Percentiles rank a stretch among this genome's conserved stretches.
Evolutionary conservation across 2,329 filamentous ascomycete species (phyloP).

Genomic region (Neonectria hederae): DNA sequence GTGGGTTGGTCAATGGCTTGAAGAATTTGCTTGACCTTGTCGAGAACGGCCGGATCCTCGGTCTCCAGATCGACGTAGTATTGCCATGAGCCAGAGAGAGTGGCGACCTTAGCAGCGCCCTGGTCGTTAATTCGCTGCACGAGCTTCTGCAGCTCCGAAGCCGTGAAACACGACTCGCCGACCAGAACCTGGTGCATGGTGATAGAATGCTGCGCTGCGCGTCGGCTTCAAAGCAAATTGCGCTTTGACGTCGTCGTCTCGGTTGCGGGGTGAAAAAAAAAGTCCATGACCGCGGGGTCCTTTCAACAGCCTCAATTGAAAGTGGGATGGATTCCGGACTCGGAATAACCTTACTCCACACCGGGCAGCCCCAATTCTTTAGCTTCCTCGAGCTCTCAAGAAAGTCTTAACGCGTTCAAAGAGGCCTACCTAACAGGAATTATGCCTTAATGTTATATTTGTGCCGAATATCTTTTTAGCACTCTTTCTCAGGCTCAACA

Average conservation of each 20-base stretch:
- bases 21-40: slow-evolving; percentile 58
- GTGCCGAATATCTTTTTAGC: background rate
- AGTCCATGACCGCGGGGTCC: slow-evolving; percentile 34
- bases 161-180: slow-evolving; percentile 61
- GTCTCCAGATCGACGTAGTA: slow-evolving; percentile 73
- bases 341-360: slow-evolving; percentile 39
- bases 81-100: slow-evolving; percentile 64
- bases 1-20: slow-evolving; percentile 49
- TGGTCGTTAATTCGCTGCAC: slow-evolving; percentile 55
- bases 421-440: background rate
- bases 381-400: background rate
- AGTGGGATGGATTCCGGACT: slow-evolving; percentile 21
- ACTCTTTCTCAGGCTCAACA: background rate
- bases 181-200: slow-evolving; percentile 51
- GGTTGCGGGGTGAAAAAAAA: slow-evolving; percentile 35
- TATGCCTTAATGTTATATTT: background rate
- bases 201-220: slow-evolving; percentile 29
- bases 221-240: slow-evolving; percentile 40
- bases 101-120: slow-evolving; percentile 55
- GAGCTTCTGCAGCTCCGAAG: slow-evolving; percentile 55
- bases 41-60: slow-evolving; percentile 47
- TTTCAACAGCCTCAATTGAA: slow-evolving; percentile 6
- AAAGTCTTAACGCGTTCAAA: background rate
- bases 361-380: background rate
- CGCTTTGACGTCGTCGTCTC: slow-evolving; percentile 37